These are phyloP conservation scores for Oryza meyeriana DNA, from an alignment of 176 grass and related monocot genomes.

Conservation along the genomic window DNA sequence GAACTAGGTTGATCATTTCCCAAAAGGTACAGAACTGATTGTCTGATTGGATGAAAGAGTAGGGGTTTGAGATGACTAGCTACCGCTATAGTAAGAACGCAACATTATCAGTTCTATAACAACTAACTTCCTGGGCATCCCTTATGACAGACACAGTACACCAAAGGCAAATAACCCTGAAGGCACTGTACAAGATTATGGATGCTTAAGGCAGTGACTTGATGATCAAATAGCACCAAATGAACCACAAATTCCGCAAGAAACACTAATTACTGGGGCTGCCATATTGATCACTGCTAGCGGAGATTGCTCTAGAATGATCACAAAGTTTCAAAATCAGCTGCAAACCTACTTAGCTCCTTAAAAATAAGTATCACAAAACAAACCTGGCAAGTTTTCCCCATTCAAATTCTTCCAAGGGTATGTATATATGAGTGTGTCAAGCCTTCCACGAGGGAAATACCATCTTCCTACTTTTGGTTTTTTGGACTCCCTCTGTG, in stretches of 20 bases:
- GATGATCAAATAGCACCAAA: conserved; percentile 7
- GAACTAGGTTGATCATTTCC: neutral
- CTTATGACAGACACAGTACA: neutral
- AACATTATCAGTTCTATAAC: neutral
- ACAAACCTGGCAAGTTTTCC: conserved; percentile 68
- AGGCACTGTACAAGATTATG: conserved; percentile 1
- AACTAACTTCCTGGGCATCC: neutral
- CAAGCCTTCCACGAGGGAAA: conserved; percentile 81
- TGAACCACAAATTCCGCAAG: neutral
- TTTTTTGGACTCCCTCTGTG: conserved; percentile 78
- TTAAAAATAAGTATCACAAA: conserved; percentile 21
- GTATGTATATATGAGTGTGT: conserved; percentile 77
- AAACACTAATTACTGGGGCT: conserved; percentile 7
- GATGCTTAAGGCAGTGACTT: neutral
- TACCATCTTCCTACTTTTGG: conserved; percentile 84
- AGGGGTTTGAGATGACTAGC: conserved; percentile 1
- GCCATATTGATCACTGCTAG: neutral
- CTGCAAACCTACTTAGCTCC: neutral
- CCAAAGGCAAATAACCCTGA: neutral
- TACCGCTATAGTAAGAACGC: neutral
- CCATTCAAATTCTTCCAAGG: conserved; percentile 77
- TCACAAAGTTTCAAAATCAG: neutral
- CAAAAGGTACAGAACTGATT: conserved; percentile 5
- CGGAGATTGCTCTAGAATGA: neutral
- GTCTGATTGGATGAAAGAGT: neutral